Evolutionary conservation across 352 stramenopile species (phyloP), one percentile per base, ranked within the genome.

Genomic region (Phytophthora agathidicida): DNA sequence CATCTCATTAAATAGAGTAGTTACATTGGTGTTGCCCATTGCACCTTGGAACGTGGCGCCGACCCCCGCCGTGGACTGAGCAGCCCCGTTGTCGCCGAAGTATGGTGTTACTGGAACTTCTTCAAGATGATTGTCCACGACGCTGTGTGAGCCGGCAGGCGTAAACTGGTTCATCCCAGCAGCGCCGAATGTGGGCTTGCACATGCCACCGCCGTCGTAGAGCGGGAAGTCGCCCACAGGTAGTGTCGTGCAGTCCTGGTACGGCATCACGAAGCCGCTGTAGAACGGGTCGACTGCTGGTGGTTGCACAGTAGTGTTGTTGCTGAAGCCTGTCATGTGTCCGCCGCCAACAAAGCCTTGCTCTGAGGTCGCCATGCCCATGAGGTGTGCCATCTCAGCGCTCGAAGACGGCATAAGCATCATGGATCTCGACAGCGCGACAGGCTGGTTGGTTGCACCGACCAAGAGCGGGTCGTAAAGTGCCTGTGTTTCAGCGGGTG

Each of bases 171-270:
- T 38, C 22, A 55, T 42, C 11, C 11, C 35, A 27, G 27, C 32
- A 10, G n/a, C 13, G 10, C 7, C 35, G 33, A 56, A 52, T 17
- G 37, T 9, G 5, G 60, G 9, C 17, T 50, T 59, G 46, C 54
- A 60, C 27, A 61, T 53, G 2, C 22, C 28, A 8, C 27, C 43
- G 23, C 16, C 33, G 30, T 58, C 41, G 30, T 61, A 62, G 14
- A 64, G 54, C n/a, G 52, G 51, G 32, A 65, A 65, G 37, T 65
- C 58, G 33, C 19, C 35, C 22, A 60, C 26, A 9, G 57, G 63
- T 5, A 70, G 42, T 0, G 27, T 59, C 7, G 39, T 44, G 19
- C 53, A 65, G 35, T 64, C 44, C 22, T 64, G 48, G n/a, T 66
- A 60, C 13, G 60, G 50, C 49, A 71, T 58, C 16, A 37, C 53